Conservation (phyloP, 345 rosid species). For the Ceriops tagal region DNA sequence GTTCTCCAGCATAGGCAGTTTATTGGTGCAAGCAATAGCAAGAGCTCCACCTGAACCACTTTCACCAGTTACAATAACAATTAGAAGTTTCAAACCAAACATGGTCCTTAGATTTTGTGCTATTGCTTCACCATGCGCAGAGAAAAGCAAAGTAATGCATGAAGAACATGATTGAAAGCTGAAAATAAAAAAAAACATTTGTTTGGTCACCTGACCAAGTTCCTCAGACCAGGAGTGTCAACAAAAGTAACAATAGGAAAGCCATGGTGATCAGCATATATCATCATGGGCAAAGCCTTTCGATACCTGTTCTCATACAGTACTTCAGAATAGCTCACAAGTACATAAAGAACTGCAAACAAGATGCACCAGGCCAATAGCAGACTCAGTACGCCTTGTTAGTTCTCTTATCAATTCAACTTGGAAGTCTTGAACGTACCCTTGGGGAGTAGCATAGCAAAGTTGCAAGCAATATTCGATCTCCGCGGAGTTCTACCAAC, state of each 20-base stretch:
- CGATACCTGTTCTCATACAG: slow-evolving; percentile 49
- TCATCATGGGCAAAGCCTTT: slow-evolving; percentile 82
- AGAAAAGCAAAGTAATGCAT: slow-evolving; percentile 13
- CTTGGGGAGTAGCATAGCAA: slow-evolving; percentile 99
- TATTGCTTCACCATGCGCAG: slow-evolving; percentile 87
- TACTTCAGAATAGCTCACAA: neutral
- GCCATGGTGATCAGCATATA: slow-evolving; percentile 79
- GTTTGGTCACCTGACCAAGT: slow-evolving; percentile 53
- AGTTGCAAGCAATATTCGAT: slow-evolving; percentile 89
- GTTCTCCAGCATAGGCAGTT: slow-evolving; percentile 88
- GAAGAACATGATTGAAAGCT: no score
- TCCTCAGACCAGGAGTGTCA: slow-evolving; percentile 92
- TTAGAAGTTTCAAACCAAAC: slow-evolving; percentile 92
- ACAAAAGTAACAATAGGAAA: slow-evolving; percentile 75
- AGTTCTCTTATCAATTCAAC: neutral
- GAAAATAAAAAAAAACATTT: neutral
- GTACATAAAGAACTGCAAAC: neutral
- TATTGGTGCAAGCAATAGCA: slow-evolving; percentile 93
- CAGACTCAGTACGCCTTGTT: no score
- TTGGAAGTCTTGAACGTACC: slow-evolving; percentile 44
- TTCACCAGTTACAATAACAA: slow-evolving; percentile 87
- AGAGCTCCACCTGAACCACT: slow-evolving; percentile 99
- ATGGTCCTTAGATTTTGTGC: slow-evolving; percentile 90
- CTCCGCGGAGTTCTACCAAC: slow-evolving; percentile 98
- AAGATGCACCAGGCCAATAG: no score